A percentile compares a stretch with the other conserved stretches of the same genome.
Evolutionary conservation across 2,329 filamentous ascomycete genomes (phyloP).

Genomic region (Cladosporium sphaerospermum): DNA sequence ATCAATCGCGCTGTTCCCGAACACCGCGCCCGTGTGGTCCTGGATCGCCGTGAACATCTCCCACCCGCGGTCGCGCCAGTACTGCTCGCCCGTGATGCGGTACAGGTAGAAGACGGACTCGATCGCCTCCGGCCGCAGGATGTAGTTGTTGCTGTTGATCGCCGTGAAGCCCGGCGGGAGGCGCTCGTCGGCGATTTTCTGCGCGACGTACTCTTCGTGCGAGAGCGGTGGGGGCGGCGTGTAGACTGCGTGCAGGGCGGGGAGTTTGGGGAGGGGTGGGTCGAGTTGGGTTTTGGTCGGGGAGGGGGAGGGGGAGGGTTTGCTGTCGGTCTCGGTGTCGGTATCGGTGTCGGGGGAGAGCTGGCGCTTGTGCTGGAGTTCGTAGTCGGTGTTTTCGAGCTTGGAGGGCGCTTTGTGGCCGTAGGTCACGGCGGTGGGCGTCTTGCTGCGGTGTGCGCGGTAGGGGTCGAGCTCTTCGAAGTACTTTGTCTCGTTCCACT

Average conservation of each 20-base stretch:
- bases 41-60: slow-evolving; percentile 72
- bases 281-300: slow-evolving; percentile 5
- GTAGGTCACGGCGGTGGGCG: background rate
- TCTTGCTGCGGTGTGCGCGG: slow-evolving; percentile 6
- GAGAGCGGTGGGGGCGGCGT: slow-evolving; percentile 21
- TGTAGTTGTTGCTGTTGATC: slow-evolving; percentile 34
- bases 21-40: slow-evolving; percentile 57
- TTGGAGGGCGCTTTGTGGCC: background rate
- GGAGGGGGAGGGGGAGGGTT: background rate
- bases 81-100: slow-evolving; percentile 72
- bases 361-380: slow-evolving; percentile 2
- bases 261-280: slow-evolving; percentile 10
- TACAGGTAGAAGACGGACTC: slow-evolving; percentile 88
- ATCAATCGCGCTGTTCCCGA: slow-evolving; percentile 64
- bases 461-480: slow-evolving; percentile 36
- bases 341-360: background rate
- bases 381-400: slow-evolving; percentile 4
- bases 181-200: slow-evolving; percentile 34
- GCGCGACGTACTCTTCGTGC: slow-evolving; percentile 27
- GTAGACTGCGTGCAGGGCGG: slow-evolving; percentile 17
- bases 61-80: slow-evolving; percentile 79
- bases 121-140: slow-evolving; percentile 66
- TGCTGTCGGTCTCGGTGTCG: background rate
- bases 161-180: slow-evolving; percentile 37
- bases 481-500: slow-evolving; percentile 39